These are phyloP conservation scores for Aurinia saxatilis DNA, from an alignment of 345 rosid species.

Conservation along the genomic window DNA sequence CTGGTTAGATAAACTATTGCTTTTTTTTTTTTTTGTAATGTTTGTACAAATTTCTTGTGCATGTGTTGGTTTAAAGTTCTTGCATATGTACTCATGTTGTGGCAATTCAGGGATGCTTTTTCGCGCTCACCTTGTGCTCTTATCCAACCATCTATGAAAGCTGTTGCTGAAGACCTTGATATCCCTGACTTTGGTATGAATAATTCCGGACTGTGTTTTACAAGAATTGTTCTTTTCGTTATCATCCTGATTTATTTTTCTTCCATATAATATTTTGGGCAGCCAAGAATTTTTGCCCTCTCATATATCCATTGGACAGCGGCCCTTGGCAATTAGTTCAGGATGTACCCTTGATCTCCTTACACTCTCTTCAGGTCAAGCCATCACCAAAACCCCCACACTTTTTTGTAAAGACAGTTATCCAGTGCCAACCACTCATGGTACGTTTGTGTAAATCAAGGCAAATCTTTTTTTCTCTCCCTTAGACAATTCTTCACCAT, in stretches of 20 bases:
- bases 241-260: conserved; percentile 13
- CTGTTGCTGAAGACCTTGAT: conserved; percentile 37
- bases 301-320: conserved; percentile 77
- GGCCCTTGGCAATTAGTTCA: conserved; percentile 56
- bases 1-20: not conserved
- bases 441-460: conserved; percentile 34
- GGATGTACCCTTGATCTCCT: conserved; percentile 69
- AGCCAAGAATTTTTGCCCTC: conserved; percentile 80
- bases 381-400: conserved; percentile 85
- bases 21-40: not conserved
- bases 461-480: not conserved
- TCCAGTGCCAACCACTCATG: conserved; percentile 89
- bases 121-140: conserved; percentile 82
- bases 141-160: conserved; percentile 81
- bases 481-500: not conserved
- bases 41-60: not conserved
- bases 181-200: conserved; percentile 78
- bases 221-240: not conserved
- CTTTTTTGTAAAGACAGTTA: conserved; percentile 76
- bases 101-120: conserved; percentile 80
- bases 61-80: not conserved
- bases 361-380: conserved; percentile 81
- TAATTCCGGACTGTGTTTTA: not conserved
- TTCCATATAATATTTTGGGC: conserved; percentile 25
- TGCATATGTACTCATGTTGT: conserved; percentile 12